Percentiles rank a stretch among this genome's conserved stretches.
Conservation (phyloP, 768 basidiomycete genomes). For the Pisolithus albus region DNA sequence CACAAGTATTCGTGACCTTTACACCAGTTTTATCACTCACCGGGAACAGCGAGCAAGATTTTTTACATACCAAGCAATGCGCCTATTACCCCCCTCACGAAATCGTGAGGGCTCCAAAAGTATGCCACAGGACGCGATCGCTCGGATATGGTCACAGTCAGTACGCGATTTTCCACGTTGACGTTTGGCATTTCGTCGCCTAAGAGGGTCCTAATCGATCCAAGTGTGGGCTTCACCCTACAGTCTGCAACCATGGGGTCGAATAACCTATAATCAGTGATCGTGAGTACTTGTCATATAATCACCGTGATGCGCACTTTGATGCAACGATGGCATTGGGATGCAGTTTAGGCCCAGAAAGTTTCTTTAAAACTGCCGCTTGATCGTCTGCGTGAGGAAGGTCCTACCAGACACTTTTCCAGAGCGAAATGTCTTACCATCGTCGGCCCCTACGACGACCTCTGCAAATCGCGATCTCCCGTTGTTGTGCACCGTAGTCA, state of each 20-base stretch:
- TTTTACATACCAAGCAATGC: slow-evolving; percentile 7
- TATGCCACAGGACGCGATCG: slow-evolving; percentile 8
- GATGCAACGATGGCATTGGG: too few species aligned
- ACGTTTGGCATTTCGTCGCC: background rate
- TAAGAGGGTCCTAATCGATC: slow-evolving; percentile 3
- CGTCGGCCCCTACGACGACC: background rate
- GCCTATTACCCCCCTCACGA: slow-evolving; percentile 12
- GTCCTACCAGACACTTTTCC: slow-evolving; percentile 11
- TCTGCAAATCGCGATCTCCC: too few species aligned
- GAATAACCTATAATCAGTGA: background rate
- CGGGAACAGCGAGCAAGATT: background rate
- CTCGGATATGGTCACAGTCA: slow-evolving; percentile 1
- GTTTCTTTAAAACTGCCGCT: background rate
- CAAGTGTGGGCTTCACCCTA: background rate
- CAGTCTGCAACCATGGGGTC: background rate
- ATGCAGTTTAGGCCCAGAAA: background rate
- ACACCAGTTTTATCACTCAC: background rate
- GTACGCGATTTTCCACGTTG: slow-evolving; percentile 1
- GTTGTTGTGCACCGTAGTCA: too few species aligned
- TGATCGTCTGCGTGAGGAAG: background rate
- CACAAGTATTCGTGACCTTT: slow-evolving; percentile 16
- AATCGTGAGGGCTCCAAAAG: slow-evolving; percentile 15
- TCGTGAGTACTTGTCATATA: background rate
- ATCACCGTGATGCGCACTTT: background rate
- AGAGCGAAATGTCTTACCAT: background rate